Conservation (phyloP, 2,329 filamentous ascomycete genomes). For the Fusarium keratoplasticum region DNA sequence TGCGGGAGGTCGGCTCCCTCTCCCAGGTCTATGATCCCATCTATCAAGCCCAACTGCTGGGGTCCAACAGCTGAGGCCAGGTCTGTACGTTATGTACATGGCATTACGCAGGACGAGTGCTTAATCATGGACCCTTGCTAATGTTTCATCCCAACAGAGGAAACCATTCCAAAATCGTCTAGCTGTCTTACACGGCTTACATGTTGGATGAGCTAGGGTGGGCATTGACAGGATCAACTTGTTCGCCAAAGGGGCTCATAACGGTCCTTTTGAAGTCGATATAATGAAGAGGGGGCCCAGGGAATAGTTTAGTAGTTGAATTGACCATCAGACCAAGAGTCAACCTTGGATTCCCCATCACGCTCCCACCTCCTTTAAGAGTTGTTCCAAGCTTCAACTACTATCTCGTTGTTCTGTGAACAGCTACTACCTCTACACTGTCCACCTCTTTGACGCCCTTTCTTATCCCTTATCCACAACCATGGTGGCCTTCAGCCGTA, state of each 20-base stretch:
- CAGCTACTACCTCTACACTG: not conserved
- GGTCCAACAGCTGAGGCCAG: not conserved
- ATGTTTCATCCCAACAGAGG: not conserved
- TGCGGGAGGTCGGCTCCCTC: not conserved
- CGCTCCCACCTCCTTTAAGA: not conserved
- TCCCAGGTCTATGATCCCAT: not conserved
- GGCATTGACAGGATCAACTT: not conserved
- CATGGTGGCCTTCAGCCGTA: slow-evolving; percentile 34
- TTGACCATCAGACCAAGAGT: not conserved
- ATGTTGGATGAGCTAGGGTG: not conserved
- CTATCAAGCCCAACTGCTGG: not conserved
- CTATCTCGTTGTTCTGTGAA: not conserved
- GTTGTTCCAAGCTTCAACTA: slow-evolving; percentile 1
- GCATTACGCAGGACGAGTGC: not conserved
- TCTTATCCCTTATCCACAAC: not conserved
- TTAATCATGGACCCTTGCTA: not conserved
- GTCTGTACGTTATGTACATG: not conserved
- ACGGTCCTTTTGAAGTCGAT: not conserved
- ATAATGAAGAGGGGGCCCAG: not conserved
- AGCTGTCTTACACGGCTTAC: slow-evolving; percentile 1
- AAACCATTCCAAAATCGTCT: slow-evolving; percentile 6
- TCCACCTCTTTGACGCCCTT: not conserved
- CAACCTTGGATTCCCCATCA: not conserved
- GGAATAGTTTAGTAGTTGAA: not conserved
- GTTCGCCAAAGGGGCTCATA: not conserved